Evolutionary conservation across 202 grass and related monocot species (phyloP), one percentile per base, ranked within the genome.

Genomic region (Tripidium arundinaceum): DNA sequence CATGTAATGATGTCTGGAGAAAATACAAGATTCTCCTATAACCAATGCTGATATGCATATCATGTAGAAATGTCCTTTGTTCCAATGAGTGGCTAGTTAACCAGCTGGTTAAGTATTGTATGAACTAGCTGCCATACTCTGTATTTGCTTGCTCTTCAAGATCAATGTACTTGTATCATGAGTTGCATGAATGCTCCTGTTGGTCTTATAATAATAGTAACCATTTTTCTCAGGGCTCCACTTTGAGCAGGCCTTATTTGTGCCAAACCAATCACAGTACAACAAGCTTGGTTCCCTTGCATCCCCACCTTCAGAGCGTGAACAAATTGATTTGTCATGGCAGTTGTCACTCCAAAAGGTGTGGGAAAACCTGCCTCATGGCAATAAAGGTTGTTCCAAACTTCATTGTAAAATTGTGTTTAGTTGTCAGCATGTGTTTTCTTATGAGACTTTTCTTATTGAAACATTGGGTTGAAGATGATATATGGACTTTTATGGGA

Each of bases 201-300:
- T 49, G 21, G 40, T 72, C 31, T 4, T 37, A 45, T 80, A 77
- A 63, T 84, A 62, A 33, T 21, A 39, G 2, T 13, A 43, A 57
- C 31, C 16, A 34, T 75, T 83, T 84, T 70, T 71, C 29, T 84
- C 92, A 98, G 95, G 88, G 5, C 58, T 94, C 62, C 80, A 86
- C 47, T 98, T 98, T 86, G 87, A 90, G 14, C 89, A 81, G 63
- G 95, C 92, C 50, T 83, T 98, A 80, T 93, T 98, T 87, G 92
- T 92, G 71, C 92, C 90, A 84, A 94, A 90, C 74, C 84, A 93
- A 80, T 98, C 95, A 45, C 83, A 85, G 63, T 87, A 89, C 71
- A 81, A 80, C 70, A 98, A 93, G 86, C 86, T 98, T 78, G 88
- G 86, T 75, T 88, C 88, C 42, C 83, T 92, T 88, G 69, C 86